phyloP scores from a whole-genome alignment of 1,284 basidiomycete genomes.

The Cryptococcus wingfieldii region DNA sequence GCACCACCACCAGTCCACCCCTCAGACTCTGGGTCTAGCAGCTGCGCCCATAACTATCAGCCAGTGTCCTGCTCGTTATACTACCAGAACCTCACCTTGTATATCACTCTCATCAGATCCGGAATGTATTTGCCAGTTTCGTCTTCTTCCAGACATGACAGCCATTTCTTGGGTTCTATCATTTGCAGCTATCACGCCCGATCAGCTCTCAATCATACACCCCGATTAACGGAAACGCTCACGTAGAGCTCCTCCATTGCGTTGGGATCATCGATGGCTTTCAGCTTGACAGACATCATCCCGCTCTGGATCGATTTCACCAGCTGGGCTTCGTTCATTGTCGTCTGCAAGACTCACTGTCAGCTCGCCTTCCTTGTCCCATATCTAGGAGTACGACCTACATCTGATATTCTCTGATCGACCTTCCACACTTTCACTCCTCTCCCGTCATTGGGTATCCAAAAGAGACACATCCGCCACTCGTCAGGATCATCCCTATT shows the following conservation, averaged over 20 bases:
- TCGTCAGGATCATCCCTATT: not conserved
- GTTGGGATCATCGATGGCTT: not conserved
- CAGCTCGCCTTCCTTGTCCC: not conserved
- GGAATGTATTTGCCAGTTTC: not conserved
- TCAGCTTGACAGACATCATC: conserved; percentile 20
- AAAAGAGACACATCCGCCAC: conserved; percentile 1
- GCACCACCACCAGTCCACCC: too few species aligned
- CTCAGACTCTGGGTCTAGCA: not conserved
- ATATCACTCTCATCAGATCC: conserved; percentile 7
- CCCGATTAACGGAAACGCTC: not conserved
- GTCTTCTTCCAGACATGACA: not conserved
- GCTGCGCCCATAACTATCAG: conserved; percentile 2
- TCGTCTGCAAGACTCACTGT: not conserved
- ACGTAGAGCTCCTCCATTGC: conserved; percentile 9
- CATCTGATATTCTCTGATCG: not conserved
- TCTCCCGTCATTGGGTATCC: not conserved
- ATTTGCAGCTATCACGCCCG: conserved; percentile 7
- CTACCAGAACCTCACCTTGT: conserved; percentile 5
- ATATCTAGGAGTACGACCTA: not conserved
- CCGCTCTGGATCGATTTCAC: conserved; percentile 19
- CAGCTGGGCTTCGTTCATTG: conserved; percentile 1
- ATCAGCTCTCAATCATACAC: not conserved
- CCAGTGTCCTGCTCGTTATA: conserved; percentile 14
- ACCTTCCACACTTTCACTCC: not conserved
- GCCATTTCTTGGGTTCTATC: conserved; percentile 3